Base-by-base conservation (phyloP, 192 early-diverging fungal species). In the Backusella australiensis region DNA sequence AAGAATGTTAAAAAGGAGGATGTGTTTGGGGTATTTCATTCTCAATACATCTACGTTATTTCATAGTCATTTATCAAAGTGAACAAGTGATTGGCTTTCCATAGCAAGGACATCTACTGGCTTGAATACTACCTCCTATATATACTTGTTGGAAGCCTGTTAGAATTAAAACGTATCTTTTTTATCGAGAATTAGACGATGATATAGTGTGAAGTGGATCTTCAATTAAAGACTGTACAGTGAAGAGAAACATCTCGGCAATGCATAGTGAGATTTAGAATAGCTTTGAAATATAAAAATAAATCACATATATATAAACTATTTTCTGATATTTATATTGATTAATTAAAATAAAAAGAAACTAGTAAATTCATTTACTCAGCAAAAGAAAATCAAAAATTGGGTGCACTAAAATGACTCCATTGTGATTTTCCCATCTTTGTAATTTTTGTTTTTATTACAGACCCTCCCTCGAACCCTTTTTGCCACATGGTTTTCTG, bases 391-490 rank as follows among this genome's bases (percentile, higher is more conserved):
- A 23, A 12, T 59, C 53, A 59, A 59, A 59, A 23, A 59, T 59
- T 59, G 53, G 53, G 53, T 59, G 23, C n/a, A 53, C 53, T 59
- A 59, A 59, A 1, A 4, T 63, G 9, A 3, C 26, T 63, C 21
- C 8, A 56, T 56, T 56, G 53, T 63, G 56, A 63, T 63, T 63
- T 63, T 63, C 56, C 56, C 56, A 63, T 63, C 21, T 63, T 63
- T 29, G 26, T 29, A 63, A 59, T 26, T 63, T 63, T 4, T 17
- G 19, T 6, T 49, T n/a, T n/a, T 49, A 49, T 49, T 49, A n/a
- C 6, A 49, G 6, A 49, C 46, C 46, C 46, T 49, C 17, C 19
- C 6, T n/a, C 46, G 19, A 49, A 49, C 46, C 15, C 19, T 19
- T 49, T 39, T 49, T 49, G 46, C 46, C 46, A 49, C 46, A 49